Base-by-base conservation (phyloP, 2,329 filamentous ascomycete genomes). In the Beauveria rudraprayagi region DNA sequence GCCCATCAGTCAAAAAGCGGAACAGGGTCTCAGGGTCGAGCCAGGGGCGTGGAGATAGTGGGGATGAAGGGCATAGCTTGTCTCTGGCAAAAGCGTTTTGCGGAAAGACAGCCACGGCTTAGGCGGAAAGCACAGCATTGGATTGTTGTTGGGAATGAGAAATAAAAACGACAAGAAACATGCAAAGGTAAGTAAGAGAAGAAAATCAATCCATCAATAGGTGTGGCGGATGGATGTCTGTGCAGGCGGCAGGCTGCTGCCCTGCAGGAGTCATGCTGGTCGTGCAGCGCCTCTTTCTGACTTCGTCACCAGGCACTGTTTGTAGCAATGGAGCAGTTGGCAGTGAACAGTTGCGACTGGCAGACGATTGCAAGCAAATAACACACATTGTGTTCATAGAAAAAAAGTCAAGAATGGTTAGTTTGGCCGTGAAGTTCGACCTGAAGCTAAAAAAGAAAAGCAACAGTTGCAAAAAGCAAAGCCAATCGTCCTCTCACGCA, bases 1-100 rank as follows among this genome's bases (percentile, higher is more conserved):
- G 52, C 24, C 41, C 51, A 61, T 61, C 59, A 61, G 59, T 54
- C 34, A 55, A 50, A 47, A 59, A 52, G 56, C n/a, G 56, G 56
- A 40, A 24, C 22, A 56, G 59, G 59, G 59, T 61, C 59, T 61
- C 58, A 61, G 59, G 59, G 59, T 61, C 59, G 47, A 34, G 47
- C n/a, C 34, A 37, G 44, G 37, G 56, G 48, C 24, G 56, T 59
- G 47, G 56, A 24, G 47, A 24, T 50, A 58, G 46, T 30, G 44
- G 56, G 26, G 54, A 28, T 17, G 5, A 26, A 24, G 3, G 16
- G 24, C 5, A 48, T 17, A 51, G 24, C 22, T 47, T 22, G 19
- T 47, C 14, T 47, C 22, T 47, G 10, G 10, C 44, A 22, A 46
- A 46, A 46, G 19, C 24, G 19, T 22, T 22, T 22, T 37, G 11